Evolutionary conservation across 2,329 filamentous ascomycete species (phyloP).

Genomic region (Pezicula carpinea): DNA sequence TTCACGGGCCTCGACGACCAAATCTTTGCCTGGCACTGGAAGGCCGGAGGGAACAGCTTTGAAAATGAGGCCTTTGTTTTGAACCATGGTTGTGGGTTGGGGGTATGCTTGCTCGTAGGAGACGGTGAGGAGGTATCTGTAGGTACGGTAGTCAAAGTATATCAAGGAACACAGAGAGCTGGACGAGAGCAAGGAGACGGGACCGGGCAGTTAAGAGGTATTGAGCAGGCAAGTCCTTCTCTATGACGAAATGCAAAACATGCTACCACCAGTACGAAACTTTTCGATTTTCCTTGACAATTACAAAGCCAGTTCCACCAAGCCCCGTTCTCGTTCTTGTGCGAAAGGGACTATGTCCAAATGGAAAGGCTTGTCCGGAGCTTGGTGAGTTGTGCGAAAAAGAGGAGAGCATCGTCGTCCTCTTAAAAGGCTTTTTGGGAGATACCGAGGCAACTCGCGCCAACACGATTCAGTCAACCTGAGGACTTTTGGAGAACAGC

Average conservation of each 20-base stretch:
- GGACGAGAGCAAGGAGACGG: not conserved
- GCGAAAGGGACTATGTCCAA: too few species aligned
- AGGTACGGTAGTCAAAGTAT: not conserved
- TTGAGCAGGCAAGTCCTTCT: not conserved
- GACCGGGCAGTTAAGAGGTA: not conserved
- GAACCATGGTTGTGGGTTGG: conserved; percentile 32
- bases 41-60: conserved; percentile 61
- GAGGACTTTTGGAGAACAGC: too few species aligned
- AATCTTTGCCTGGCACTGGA: conserved; percentile 66
- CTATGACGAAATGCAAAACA: not conserved
- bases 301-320: not conserved
- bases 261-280: not conserved
- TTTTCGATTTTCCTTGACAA: not conserved
- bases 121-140: not conserved
- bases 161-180: not conserved
- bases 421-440: too few species aligned
- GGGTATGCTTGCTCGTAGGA: not conserved
- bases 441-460: too few species aligned
- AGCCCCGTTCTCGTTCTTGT: too few species aligned
- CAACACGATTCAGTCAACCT: too few species aligned
- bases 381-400: too few species aligned
- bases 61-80: conserved; percentile 75
- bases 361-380: too few species aligned
- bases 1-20: conserved; percentile 60
- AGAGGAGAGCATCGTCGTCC: too few species aligned